These are phyloP conservation scores for Hypericum androsaemum DNA, from an alignment of 345 rosid genomes.

Conservation along the genomic window DNA sequence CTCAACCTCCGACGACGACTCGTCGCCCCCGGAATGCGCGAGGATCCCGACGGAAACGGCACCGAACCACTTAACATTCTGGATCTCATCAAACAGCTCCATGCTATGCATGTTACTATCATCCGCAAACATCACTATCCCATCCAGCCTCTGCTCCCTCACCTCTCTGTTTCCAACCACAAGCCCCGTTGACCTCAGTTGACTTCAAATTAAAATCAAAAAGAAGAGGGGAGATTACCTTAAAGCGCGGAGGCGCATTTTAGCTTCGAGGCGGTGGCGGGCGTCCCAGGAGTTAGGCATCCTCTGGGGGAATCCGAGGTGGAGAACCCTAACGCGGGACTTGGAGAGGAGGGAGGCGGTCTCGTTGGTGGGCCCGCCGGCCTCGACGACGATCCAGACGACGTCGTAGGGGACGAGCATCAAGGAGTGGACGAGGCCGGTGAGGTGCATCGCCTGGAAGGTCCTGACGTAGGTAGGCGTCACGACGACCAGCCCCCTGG, in stretches of 20 bases:
- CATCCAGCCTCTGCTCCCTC: constrained; percentile 83
- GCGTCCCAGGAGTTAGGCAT: constrained; percentile 81
- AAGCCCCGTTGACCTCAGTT: not conserved
- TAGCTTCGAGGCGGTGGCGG: constrained; percentile 56
- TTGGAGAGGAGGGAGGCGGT: constrained; percentile 54
- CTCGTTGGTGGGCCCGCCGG: constrained; percentile 75
- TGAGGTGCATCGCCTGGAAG: constrained; percentile 82
- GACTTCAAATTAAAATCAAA: not conserved
- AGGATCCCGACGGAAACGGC: constrained; percentile 82
- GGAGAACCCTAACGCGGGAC: constrained; percentile 54
- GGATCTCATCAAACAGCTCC: constrained; percentile 96
- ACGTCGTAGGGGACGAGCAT: constrained; percentile 84
- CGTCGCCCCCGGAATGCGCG: constrained; percentile 47
- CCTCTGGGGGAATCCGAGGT: constrained; percentile 48
- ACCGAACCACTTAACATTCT: constrained; percentile 84
- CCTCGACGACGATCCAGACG: constrained; percentile 94
- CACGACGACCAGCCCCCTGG: constrained; percentile 56
- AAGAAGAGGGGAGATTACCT: constrained; percentile 27
- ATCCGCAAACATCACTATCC: constrained; percentile 85
- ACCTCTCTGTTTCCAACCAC: constrained; percentile 49
- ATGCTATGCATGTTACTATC: constrained; percentile 97
- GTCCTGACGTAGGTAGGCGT: constrained; percentile 95
- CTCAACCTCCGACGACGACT: constrained; percentile 28
- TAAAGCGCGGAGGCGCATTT: constrained; percentile 78
- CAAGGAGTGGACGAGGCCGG: constrained; percentile 82